phyloP scores from a whole-genome alignment of 331 rosid species.

The Acacia pycnantha region DNA sequence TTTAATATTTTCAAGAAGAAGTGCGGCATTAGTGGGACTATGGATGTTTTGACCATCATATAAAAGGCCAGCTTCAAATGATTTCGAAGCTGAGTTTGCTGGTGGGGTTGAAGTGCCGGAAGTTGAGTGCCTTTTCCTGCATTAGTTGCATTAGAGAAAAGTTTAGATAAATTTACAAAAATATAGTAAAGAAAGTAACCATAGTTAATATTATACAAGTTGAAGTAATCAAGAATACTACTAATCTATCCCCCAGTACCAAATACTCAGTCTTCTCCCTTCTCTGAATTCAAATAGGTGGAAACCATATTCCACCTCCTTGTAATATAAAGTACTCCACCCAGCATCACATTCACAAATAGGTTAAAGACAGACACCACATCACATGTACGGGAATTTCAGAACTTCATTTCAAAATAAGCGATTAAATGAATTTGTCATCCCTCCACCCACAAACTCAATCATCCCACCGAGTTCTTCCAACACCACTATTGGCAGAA shows the following conservation, averaged over 20 bases:
- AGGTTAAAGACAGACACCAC: not conserved
- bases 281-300: not conserved
- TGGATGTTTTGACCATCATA: slow-evolving; percentile 79
- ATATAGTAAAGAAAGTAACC: not conserved
- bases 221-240: slow-evolving; percentile 5
- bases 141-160: slow-evolving; percentile 26
- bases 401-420: not conserved
- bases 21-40: slow-evolving; percentile 89
- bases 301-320: slow-evolving; percentile 4
- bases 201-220: not conserved
- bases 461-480: not conserved
- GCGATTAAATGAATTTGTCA: not conserved
- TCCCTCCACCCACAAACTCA: slow-evolving; percentile 1
- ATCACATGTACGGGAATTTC: slow-evolving; percentile 7
- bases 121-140: slow-evolving; percentile 71
- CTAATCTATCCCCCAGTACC: not conserved
- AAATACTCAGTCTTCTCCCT: not conserved
- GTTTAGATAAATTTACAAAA: not conserved
- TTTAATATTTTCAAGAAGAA: slow-evolving; percentile 77
- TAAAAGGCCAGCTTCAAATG: slow-evolving; percentile 54
- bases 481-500: not conserved
- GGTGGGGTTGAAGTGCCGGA: slow-evolving; percentile 51
- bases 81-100: slow-evolving; percentile 55
- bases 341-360: not conserved
- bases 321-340: too few relatives aligned